Percentiles rank a stretch among this genome's conserved stretches.
Conservation (phyloP, 345 rosid genomes). For the Alliaria petiolata region DNA sequence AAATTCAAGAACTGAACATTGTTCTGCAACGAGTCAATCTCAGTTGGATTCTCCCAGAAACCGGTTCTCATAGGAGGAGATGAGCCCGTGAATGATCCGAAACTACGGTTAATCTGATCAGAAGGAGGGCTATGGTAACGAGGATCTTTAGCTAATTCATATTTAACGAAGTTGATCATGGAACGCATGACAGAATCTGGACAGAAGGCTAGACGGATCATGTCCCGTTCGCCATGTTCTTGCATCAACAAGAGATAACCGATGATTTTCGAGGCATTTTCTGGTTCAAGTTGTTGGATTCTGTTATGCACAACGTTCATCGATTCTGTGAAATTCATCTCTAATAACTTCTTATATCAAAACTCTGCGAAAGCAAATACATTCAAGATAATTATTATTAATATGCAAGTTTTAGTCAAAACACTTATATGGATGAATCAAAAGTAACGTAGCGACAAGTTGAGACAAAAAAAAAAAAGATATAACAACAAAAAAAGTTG, state of each 20-base stretch:
- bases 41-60: slow-evolving; percentile 50
- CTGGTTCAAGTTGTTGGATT: slow-evolving; percentile 84
- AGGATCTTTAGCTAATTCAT: slow-evolving; percentile 39
- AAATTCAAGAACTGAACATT: slow-evolving; percentile 44
- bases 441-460: slow-evolving; percentile 7
- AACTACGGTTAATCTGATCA: slow-evolving; percentile 17
- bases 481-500: no score
- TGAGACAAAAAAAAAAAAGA: no score
- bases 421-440: slow-evolving; percentile 13
- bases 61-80: slow-evolving; percentile 35
- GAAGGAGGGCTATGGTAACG: slow-evolving; percentile 28
- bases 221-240: slow-evolving; percentile 67
- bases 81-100: slow-evolving; percentile 6
- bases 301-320: slow-evolving; percentile 72
- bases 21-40: slow-evolving; percentile 36
- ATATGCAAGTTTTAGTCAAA: slow-evolving; percentile 1
- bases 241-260: slow-evolving; percentile 73
- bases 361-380: slow-evolving; percentile 6
- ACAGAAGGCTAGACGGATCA: slow-evolving; percentile 84
- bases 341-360: slow-evolving; percentile 4
- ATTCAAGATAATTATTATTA: background rate
- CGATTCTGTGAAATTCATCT: slow-evolving; percentile 81
- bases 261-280: slow-evolving; percentile 72
- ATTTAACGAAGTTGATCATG: slow-evolving; percentile 62
- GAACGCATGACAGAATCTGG: slow-evolving; percentile 60